Conservation (phyloP, 495 filamentous ascomycete genomes). For the Hypoxylon perforatum region DNA sequence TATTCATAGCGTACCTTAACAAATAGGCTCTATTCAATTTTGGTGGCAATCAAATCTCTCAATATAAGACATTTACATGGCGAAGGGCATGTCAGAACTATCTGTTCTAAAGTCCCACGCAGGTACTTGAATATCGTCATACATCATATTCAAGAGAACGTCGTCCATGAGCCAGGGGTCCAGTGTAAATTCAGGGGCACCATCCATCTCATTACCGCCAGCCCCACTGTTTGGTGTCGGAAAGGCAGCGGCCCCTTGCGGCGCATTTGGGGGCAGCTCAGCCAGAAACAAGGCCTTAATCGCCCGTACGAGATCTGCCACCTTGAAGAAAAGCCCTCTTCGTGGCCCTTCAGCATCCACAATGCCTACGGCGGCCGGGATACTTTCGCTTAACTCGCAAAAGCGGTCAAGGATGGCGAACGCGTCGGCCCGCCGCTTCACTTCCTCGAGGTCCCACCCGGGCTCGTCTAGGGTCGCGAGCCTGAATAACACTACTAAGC, state of each 20-base stretch:
- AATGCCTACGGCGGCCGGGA: conserved; percentile 18
- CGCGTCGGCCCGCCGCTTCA: conserved; percentile 34
- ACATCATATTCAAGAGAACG: conserved; percentile 21
- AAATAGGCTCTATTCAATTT: too few species aligned
- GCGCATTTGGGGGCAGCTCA: conserved; percentile 21
- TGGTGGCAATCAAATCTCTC: too few species aligned
- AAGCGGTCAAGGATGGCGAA: conserved; percentile 31
- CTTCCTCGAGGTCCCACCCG: conserved; percentile 43
- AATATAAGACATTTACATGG: not conserved
- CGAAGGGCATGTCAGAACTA: conserved; percentile 18
- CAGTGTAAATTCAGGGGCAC: not conserved
- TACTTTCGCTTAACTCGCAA: conserved; percentile 16
- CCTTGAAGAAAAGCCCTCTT: conserved; percentile 35
- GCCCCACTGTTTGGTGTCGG: conserved; percentile 1
- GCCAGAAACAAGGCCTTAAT: conserved; percentile 34
- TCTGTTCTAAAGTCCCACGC: conserved; percentile 31
- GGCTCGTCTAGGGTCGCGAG: conserved; percentile 51
- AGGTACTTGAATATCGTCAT: conserved; percentile 22
- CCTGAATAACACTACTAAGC: conserved; percentile 54
- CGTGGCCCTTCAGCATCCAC: conserved; percentile 30
- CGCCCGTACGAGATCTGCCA: conserved; percentile 10
- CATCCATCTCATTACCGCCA: not conserved
- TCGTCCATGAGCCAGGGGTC: conserved; percentile 18
- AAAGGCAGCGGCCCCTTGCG: not conserved
- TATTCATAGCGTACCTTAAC: too few species aligned